A percentile compares a stretch with the other conserved stretches of the same genome.
Evolutionary conservation across 2,329 filamentous ascomycete species (phyloP).

Genomic region (Talaromyces sp.): DNA sequence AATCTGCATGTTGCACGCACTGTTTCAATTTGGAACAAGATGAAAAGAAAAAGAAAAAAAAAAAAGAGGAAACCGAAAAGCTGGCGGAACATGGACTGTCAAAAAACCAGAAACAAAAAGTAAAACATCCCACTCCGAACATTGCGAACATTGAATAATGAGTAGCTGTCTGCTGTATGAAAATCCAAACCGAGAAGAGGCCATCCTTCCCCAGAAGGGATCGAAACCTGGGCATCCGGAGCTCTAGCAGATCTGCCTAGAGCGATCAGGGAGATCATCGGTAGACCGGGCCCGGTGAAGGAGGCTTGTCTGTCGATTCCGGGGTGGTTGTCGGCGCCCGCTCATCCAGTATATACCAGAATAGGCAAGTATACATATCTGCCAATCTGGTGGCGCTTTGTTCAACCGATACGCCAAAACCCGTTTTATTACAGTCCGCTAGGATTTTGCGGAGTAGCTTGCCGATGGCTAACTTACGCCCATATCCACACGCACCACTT

Average conservation of each 20-base stretch:
- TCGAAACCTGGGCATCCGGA: background rate
- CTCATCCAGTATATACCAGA: slow-evolving; percentile 8
- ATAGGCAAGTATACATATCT: slow-evolving; percentile 18
- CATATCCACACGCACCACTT: slow-evolving; percentile 6
- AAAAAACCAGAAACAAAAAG: background rate
- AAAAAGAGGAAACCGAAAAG: background rate
- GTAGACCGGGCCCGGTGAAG: slow-evolving; percentile 7
- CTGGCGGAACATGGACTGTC: background rate
- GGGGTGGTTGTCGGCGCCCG: background rate
- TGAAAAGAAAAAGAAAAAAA: too few relatives aligned
- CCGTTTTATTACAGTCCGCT: background rate
- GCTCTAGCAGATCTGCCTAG: background rate
- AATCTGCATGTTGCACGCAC: slow-evolving; percentile 10
- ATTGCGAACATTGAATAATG: background rate
- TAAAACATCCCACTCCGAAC: background rate
- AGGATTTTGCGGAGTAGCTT: slow-evolving; percentile 9
- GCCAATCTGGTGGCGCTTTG: slow-evolving; percentile 10
- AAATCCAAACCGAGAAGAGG: background rate
- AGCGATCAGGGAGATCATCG: slow-evolving; percentile 7
- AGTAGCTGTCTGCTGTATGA: background rate
- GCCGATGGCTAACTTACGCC: background rate
- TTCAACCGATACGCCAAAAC: background rate
- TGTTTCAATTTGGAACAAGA: background rate
- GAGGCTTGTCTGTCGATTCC: background rate
- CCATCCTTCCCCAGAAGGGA: slow-evolving; percentile 1